Evolutionary conservation across 768 basidiomycete species (phyloP).

Genomic region (Amanita subjunquillea): DNA sequence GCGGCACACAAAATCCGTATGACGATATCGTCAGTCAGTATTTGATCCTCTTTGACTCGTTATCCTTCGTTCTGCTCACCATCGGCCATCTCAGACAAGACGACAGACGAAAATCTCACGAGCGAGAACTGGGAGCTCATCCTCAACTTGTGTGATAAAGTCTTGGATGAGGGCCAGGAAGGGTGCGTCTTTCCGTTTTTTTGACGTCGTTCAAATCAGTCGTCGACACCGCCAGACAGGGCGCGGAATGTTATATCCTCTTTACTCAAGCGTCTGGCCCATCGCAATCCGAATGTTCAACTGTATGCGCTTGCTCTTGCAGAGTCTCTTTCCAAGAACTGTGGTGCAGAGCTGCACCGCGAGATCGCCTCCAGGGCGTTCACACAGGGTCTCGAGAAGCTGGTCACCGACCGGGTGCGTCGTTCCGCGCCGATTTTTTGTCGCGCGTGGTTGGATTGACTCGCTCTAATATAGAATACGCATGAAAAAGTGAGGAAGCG

Average conservation of each 20-base stretch:
- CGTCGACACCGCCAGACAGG: constrained; percentile 28
- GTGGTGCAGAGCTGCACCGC: constrained; percentile 65
- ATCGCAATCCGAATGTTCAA: constrained; percentile 95
- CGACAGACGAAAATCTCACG: constrained; percentile 96
- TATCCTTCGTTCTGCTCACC: neutral
- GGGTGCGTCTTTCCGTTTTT: constrained; percentile 45
- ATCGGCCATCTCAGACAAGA: constrained; percentile 50
- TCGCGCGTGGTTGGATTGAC: neutral
- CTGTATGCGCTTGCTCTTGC: constrained; percentile 83
- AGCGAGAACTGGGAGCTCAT: constrained; percentile 95
- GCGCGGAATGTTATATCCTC: constrained; percentile 81
- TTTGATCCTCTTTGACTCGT: too few relatives aligned
- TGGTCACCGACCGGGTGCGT: constrained; percentile 80
- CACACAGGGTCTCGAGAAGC: constrained; percentile 78
- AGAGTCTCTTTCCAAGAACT: constrained; percentile 90
- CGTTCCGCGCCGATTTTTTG: neutral
- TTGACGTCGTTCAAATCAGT: neutral
- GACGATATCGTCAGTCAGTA: constrained; percentile 87
- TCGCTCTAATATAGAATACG: constrained; percentile 47
- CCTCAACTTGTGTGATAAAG: constrained; percentile 92
- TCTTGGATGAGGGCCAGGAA: constrained; percentile 75
- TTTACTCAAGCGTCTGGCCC: constrained; percentile 80
- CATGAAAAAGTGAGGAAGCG: constrained; percentile 85
- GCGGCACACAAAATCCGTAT: constrained; percentile 61
- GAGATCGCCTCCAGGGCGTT: constrained; percentile 88